Conservation (phyloP, 1,284 basidiomycete genomes). For the Pyrrhoderma lamaoense region DNA sequence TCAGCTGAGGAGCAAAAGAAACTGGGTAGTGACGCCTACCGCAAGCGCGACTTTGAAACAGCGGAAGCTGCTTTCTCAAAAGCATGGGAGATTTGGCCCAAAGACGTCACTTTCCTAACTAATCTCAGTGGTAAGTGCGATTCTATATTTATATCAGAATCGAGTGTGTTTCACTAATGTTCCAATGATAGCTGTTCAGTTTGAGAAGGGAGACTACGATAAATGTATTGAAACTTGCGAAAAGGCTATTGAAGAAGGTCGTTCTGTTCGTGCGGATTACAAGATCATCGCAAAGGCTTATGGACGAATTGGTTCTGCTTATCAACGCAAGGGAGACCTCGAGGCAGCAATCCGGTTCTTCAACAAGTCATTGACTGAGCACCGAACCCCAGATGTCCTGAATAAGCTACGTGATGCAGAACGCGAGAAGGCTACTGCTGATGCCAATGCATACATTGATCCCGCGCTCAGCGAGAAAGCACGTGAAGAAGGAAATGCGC, state of each 20-base stretch:
- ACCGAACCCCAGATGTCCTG: constrained; percentile 91
- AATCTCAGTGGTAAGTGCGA: constrained; percentile 69
- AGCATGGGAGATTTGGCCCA: constrained; percentile 91
- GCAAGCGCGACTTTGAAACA: constrained; percentile 72
- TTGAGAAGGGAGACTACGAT: constrained; percentile 89
- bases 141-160: constrained; percentile 3
- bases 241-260: constrained; percentile 92
- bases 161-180: background rate
- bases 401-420: constrained; percentile 87
- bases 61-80: constrained; percentile 71
- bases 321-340: constrained; percentile 78
- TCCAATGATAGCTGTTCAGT: constrained; percentile 68
- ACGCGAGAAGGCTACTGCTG: constrained; percentile 70
- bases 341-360: constrained; percentile 81
- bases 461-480: constrained; percentile 80
- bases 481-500: constrained; percentile 86
- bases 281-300: constrained; percentile 82
- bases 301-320: constrained; percentile 85
- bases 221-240: constrained; percentile 89
- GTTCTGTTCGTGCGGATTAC: constrained; percentile 73
- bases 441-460: constrained; percentile 83
- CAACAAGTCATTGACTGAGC: constrained; percentile 91
- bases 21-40: constrained; percentile 78
- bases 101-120: constrained; percentile 91
- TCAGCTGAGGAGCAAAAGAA: constrained; percentile 75